Conservation (phyloP, 2,329 filamentous ascomycete species). For the Nemania sp. region DNA sequence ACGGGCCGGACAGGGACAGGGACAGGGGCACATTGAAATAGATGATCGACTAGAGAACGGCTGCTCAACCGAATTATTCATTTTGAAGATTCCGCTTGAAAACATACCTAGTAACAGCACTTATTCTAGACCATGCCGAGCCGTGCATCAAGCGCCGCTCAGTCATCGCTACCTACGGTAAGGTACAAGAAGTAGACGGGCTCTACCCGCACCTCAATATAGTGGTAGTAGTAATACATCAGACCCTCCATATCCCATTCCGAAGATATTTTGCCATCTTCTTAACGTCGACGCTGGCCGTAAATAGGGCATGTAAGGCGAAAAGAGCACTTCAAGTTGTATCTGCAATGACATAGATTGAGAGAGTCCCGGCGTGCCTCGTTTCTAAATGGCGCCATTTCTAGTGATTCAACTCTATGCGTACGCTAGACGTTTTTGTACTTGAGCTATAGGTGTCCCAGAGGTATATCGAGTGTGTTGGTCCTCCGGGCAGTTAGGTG, state of each 20-base stretch:
- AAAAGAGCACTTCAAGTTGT: conserved; percentile 10
- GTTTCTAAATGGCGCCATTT: conserved; percentile 16
- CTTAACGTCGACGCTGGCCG: neutral
- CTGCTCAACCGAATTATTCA: neutral
- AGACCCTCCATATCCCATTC: conserved; percentile 3
- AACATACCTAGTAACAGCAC: neutral
- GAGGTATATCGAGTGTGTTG: conserved; percentile 2
- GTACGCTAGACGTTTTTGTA: conserved; percentile 14
- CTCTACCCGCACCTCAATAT: conserved; percentile 10
- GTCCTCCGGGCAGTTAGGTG: neutral
- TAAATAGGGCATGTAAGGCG: conserved; percentile 10
- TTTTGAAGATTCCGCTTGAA: no score
- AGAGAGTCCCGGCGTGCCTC: conserved; percentile 5
- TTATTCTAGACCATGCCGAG: conserved; percentile 3
- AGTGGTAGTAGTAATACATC: conserved; percentile 19
- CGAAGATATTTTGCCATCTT: conserved; percentile 16
- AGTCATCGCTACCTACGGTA: conserved; percentile 23
- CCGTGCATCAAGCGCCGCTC: conserved; percentile 18
- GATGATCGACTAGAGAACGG: neutral
- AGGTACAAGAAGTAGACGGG: conserved; percentile 4
- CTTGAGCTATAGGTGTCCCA: conserved; percentile 3
- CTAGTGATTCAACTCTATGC: conserved; percentile 16
- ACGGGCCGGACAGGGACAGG: no score
- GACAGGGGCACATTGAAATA: neutral
- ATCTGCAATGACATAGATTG: conserved; percentile 19